phyloP scores from a whole-genome alignment of 2,329 filamentous ascomycete genomes.

The Diplodia scrobiculata region DNA sequence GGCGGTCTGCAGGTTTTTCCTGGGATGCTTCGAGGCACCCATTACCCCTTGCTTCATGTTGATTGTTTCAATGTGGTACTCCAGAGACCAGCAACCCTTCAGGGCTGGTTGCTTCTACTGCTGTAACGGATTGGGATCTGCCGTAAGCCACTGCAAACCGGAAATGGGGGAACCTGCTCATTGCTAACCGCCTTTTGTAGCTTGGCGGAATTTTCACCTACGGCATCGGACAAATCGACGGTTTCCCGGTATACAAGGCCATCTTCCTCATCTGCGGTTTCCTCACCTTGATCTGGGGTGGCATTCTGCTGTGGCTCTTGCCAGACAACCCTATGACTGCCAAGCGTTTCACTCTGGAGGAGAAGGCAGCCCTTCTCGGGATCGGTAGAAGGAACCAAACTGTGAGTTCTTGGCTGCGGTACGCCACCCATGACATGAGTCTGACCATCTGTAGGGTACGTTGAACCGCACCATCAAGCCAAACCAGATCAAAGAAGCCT shows the following conservation, averaged over 20 bases:
- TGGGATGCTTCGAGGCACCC: constrained; percentile 35
- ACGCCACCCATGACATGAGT: neutral
- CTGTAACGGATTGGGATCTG: constrained; percentile 34
- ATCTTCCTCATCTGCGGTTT: constrained; percentile 53
- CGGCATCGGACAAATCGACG: constrained; percentile 48
- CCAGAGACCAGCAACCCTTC: constrained; percentile 31
- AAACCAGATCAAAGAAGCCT: constrained; percentile 54
- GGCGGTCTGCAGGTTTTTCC: constrained; percentile 33
- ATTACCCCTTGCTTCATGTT: constrained; percentile 35
- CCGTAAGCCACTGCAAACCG: neutral
- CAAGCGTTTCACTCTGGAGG: constrained; percentile 48
- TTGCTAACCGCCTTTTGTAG: constrained; percentile 21
- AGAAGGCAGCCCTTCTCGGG: constrained; percentile 50
- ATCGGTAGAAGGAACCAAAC: constrained; percentile 46
- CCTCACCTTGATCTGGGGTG: constrained; percentile 50
- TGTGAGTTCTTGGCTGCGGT: constrained; percentile 14
- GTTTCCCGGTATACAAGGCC: constrained; percentile 49
- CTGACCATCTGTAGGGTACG: constrained; percentile 40
- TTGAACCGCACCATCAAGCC: constrained; percentile 54
- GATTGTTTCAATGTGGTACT: constrained; percentile 33
- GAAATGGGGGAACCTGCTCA: too few relatives aligned
- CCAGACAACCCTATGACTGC: constrained; percentile 49
- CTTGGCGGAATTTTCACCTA: constrained; percentile 43
- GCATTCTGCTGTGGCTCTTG: constrained; percentile 47
- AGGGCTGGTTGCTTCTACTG: constrained; percentile 36